Evolutionary conservation across 2,329 filamentous ascomycete genomes (phyloP).

Genomic region (Aureobasidium sp.): DNA sequence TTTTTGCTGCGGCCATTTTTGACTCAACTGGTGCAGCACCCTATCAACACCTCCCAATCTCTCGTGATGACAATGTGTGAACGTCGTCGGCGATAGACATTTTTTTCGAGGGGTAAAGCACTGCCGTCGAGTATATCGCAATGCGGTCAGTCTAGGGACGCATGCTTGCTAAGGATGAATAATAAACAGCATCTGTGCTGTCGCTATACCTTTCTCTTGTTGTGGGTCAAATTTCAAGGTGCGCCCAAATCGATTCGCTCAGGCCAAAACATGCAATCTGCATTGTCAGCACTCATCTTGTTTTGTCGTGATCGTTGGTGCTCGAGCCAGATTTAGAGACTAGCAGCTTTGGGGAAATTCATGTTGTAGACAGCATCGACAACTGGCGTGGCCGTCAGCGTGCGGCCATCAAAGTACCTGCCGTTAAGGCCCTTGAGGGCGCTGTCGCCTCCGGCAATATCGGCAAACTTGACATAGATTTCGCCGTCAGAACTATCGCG

Average conservation of each 20-base stretch:
- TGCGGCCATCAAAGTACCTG: conserved; percentile 85
- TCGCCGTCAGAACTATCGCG: conserved; percentile 93
- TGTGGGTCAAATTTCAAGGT: neutral
- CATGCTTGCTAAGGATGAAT: neutral
- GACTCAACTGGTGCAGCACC: neutral
- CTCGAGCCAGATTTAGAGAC: conserved; percentile 13
- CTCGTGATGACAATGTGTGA: neutral
- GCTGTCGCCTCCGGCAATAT: conserved; percentile 89
- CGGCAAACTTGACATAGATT: conserved; percentile 97
- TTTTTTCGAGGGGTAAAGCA: neutral
- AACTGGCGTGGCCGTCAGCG: conserved; percentile 90
- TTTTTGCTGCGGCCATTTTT: neutral
- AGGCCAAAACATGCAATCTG: neutral
- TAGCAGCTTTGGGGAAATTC: conserved; percentile 29
- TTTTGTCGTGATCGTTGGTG: neutral
- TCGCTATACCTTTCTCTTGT: neutral
- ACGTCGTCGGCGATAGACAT: neutral
- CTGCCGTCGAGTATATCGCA: neutral
- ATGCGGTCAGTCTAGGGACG: neutral
- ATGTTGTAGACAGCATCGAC: conserved; percentile 90
- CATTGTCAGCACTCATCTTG: neutral
- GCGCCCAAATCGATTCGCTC: neutral
- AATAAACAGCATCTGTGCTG: neutral
- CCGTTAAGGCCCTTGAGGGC: conserved; percentile 97
- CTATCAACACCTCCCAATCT: neutral